phyloP scores from a whole-genome alignment of 2,329 filamentous ascomycete genomes.

The Trichoderma semiorbis region DNA sequence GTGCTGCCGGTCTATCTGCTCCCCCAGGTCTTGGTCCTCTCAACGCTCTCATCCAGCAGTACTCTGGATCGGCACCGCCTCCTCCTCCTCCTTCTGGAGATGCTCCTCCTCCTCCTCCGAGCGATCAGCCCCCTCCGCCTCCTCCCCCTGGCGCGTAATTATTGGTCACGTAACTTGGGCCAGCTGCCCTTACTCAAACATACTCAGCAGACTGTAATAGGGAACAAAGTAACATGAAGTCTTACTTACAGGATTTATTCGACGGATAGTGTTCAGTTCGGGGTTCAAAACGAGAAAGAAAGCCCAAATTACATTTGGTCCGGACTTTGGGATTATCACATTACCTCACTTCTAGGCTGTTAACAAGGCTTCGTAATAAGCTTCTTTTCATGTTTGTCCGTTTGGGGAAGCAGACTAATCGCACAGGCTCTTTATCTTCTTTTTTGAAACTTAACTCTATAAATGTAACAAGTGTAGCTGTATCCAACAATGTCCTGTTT shows the following conservation, averaged over 20 bases:
- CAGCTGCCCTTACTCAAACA: neutral
- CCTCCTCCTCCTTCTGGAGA: conserved; percentile 57
- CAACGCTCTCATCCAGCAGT: conserved; percentile 66
- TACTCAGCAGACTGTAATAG: conserved; percentile 11
- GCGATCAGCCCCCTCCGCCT: conserved; percentile 42
- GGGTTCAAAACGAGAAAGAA: neutral
- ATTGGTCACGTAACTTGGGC: neutral
- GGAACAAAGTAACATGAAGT: neutral
- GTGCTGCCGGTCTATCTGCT: conserved; percentile 48
- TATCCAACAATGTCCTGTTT: neutral
- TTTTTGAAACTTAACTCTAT: neutral
- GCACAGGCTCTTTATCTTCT: conserved; percentile 10
- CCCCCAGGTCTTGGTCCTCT: conserved; percentile 57
- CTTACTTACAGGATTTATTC: neutral
- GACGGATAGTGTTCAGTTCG: neutral
- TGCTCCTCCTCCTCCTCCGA: conserved; percentile 55
- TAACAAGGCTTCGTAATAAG: neutral
- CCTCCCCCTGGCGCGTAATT: conserved; percentile 55
- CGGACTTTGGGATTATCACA: neutral
- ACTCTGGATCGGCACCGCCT: conserved; percentile 52
- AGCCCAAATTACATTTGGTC: neutral
- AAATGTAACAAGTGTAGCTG: conserved; percentile 15
- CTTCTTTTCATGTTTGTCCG: neutral
- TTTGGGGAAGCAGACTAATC: conserved; percentile 18
- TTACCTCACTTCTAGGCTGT: neutral